Percentiles rank a stretch among this genome's conserved stretches.
phyloP scores from a whole-genome alignment of 2,329 filamentous ascomycete genomes.

The Elsinoe arachidis region DNA sequence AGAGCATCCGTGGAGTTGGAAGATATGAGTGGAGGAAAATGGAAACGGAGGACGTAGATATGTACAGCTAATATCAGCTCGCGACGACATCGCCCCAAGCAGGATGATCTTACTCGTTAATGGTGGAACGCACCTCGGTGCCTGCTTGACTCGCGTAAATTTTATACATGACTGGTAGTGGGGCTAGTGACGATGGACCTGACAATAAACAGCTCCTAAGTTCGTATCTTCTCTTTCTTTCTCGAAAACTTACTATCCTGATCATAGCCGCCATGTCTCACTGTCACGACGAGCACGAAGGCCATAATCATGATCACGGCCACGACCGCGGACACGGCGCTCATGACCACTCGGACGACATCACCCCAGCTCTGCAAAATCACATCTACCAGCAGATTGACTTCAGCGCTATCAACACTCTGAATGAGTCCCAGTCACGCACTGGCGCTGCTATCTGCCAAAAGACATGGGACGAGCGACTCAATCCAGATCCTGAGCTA shows the following conservation, averaged over 20 bases:
- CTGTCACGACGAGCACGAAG: conserved; percentile 40
- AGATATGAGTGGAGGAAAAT: background rate
- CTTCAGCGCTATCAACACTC: conserved; percentile 72
- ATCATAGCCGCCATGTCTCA: conserved; percentile 30
- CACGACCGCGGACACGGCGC: conserved; percentile 41
- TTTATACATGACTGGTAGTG: conserved; percentile 6
- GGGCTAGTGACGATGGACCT: background rate
- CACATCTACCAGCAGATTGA: conserved; percentile 88
- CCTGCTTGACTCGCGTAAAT: background rate
- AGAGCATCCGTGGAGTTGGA: conserved; percentile 77
- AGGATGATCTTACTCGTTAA: too few species aligned
- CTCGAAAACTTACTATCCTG: too few species aligned
- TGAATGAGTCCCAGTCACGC: conserved; percentile 68
- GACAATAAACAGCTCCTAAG: background rate
- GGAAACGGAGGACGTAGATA: too few species aligned
- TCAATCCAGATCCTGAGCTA: conserved; percentile 64
- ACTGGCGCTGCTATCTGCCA: conserved; percentile 68
- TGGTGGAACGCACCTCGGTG: too few species aligned
- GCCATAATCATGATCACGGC: conserved; percentile 39
- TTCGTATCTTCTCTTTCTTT: too few species aligned
- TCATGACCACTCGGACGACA: conserved; percentile 87
- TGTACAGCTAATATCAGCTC: too few species aligned
- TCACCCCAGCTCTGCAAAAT: conserved; percentile 81
- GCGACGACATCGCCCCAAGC: too few species aligned
- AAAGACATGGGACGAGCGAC: conserved; percentile 83